Evolutionary conservation across 2,329 filamentous ascomycete species (phyloP), one percentile per base, ranked within the genome.

Genomic region (Massarina eburnea): DNA sequence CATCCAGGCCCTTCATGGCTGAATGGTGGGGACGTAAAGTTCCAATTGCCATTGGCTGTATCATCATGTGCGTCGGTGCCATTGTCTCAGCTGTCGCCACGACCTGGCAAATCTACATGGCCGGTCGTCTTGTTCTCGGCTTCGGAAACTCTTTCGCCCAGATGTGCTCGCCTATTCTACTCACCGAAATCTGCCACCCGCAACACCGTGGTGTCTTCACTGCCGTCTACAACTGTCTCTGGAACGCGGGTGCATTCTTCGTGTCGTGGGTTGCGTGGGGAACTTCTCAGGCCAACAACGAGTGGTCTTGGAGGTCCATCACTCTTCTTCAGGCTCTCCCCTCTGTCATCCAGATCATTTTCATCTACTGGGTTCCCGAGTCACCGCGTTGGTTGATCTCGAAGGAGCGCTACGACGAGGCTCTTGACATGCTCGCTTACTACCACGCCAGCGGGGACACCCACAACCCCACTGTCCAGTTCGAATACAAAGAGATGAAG

Each of bases 121-220:
- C 71, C 18, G 82, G 81, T 35, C 76, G 83, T 41, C 80, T 84
- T 51, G 68, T 85, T 30, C 76, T 85, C 10, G 85, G 85, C 49
- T 87, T 88, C 57, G 84, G 84, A 30, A 84, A 84, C 71, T 81
- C 79, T 41, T 71, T 86, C 43, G 74, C 82, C 0, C 83, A 86
- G 55, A 80, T 85, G 74, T 78, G 79, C 10, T 84, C 82, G 14
- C 83, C 83, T 2, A 74, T 86, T 45, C 75, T 86, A 4, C 75
- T 86, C 7, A 82, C 81, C 4, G 84, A 86, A 68, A 79, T 86
- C 51, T 81, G 79, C 68, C 84, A 86, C 59, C 83, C 84, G 14
- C 83, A 86, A 59, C 83, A 87, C 62, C 81, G 84, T 57, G 83
- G 77, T 15, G 79, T 77, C 10, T 75, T 86, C 42, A 86, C 83